Evolutionary conservation across 2,329 filamentous ascomycete genomes (phyloP).

Genomic region (Aspergillus vadensis): DNA sequence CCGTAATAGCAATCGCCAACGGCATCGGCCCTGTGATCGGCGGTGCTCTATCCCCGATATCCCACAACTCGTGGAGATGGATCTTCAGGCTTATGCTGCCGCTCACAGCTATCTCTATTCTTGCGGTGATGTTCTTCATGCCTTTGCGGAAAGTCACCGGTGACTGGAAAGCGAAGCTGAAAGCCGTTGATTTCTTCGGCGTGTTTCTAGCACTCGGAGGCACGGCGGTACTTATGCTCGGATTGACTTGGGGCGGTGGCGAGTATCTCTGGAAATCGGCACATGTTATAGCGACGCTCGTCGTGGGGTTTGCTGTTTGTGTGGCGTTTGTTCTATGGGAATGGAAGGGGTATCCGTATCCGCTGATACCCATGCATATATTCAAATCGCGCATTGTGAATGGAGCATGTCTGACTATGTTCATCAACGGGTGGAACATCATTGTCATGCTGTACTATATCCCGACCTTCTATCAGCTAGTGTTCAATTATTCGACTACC

Average conservation of each 20-base stretch:
- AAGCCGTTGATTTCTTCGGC: slow-evolving; percentile 55
- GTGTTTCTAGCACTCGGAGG: slow-evolving; percentile 49
- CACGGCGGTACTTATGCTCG: slow-evolving; percentile 52
- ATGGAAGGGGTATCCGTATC: slow-evolving; percentile 35
- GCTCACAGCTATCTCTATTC: slow-evolving; percentile 51
- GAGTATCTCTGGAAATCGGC: slow-evolving; percentile 59
- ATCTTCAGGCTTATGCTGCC: slow-evolving; percentile 59
- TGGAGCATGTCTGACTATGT: slow-evolving; percentile 59
- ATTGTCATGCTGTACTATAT: slow-evolving; percentile 64
- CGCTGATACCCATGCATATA: slow-evolving; percentile 49
- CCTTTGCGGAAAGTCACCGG: slow-evolving; percentile 57
- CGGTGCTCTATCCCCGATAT: slow-evolving; percentile 52
- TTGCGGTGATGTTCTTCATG: slow-evolving; percentile 58
- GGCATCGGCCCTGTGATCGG: slow-evolving; percentile 59
- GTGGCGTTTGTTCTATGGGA: slow-evolving; percentile 36
- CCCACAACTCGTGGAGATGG: slow-evolving; percentile 53
- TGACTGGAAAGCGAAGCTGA: slow-evolving; percentile 55
- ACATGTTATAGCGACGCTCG: slow-evolving; percentile 57
- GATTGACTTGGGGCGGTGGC: slow-evolving; percentile 62
- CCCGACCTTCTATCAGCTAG: slow-evolving; percentile 63
- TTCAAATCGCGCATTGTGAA: slow-evolving; percentile 58
- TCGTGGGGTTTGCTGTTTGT: slow-evolving; percentile 48
- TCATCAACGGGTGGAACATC: slow-evolving; percentile 63
- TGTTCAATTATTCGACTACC: slow-evolving; percentile 47
- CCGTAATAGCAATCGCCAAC: slow-evolving; percentile 57